These are phyloP conservation scores for Ploettnerulaceae sp. DNA, from an alignment of 2,329 filamentous ascomycete genomes.

Conservation along the genomic window DNA sequence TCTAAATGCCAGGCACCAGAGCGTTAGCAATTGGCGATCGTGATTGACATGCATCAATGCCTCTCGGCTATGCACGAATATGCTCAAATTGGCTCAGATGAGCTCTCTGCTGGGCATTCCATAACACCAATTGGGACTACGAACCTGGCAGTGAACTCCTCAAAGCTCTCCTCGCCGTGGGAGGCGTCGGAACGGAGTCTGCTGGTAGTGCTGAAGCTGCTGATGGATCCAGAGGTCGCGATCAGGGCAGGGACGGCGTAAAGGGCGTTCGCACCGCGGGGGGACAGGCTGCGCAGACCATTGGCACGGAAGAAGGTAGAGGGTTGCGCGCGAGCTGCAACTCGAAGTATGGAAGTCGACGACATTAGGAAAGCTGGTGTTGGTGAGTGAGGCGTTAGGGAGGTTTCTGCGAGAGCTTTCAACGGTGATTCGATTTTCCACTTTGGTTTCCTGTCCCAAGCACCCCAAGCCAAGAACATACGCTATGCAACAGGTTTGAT, in stretches of 20 bases:
- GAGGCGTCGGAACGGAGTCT: constrained; percentile 45
- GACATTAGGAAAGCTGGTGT: constrained; percentile 48
- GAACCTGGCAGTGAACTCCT: constrained; percentile 98
- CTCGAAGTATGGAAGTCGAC: constrained; percentile 63
- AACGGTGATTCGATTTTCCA: constrained; percentile 8
- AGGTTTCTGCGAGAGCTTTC: constrained; percentile 12
- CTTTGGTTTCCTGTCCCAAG: constrained; percentile 2
- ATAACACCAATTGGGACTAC: constrained; percentile 23
- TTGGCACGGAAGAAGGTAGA: constrained; percentile 58
- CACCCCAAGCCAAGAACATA: too few relatives aligned
- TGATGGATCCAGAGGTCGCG: constrained; percentile 45
- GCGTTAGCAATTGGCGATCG: constrained; percentile 38
- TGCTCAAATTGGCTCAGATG: constrained; percentile 23
- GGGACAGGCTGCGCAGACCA: constrained; percentile 52
- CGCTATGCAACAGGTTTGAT: constrained; percentile 1
- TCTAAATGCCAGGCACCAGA: constrained; percentile 47
- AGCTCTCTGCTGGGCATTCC: constrained; percentile 4
- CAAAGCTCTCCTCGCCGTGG: constrained; percentile 94
- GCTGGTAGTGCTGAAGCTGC: constrained; percentile 58
- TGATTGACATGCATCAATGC: constrained; percentile 17
- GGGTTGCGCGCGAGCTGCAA: constrained; percentile 61
- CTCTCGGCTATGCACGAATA: constrained; percentile 22
- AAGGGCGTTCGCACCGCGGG: constrained; percentile 51
- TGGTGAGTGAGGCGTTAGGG: constrained; percentile 16
- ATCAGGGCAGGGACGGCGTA: constrained; percentile 46